Percentiles rank a stretch among this genome's conserved stretches.
Evolutionary conservation across 306 rosid species (phyloP).

Genomic region (Rosa multiflora): DNA sequence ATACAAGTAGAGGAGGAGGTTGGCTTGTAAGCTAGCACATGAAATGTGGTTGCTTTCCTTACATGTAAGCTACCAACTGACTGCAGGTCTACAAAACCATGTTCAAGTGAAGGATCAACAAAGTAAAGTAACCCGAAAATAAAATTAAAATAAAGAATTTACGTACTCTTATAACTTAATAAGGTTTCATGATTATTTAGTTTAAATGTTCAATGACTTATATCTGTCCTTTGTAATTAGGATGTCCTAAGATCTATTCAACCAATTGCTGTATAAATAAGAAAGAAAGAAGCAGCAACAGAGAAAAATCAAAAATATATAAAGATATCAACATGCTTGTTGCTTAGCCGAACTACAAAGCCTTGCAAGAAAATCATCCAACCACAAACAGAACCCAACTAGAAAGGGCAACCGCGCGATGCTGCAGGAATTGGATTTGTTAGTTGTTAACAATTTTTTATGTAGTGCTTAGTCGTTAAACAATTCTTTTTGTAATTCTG

Average conservation of each 20-base stretch:
- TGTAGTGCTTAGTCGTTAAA: no score
- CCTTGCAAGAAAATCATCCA: slow-evolving; percentile 13
- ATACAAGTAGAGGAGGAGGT: not conserved
- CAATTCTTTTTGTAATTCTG: no score
- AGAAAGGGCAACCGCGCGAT: no score
- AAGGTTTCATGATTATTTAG: not conserved
- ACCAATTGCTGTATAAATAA: not conserved
- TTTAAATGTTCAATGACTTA: not conserved
- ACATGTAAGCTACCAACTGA: not conserved
- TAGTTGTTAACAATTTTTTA: no score
- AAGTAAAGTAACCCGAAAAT: not conserved
- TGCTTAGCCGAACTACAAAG: slow-evolving; percentile 11
- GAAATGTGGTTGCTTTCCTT: not conserved
- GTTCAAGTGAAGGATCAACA: not conserved
- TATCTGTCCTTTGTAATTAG: not conserved
- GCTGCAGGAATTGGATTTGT: no score
- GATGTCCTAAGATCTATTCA: not conserved
- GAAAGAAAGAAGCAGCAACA: not conserved
- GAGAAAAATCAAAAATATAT: not conserved
- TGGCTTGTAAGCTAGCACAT: not conserved
- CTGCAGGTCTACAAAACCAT: not conserved
- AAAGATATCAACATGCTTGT: not conserved
- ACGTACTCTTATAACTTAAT: no score
- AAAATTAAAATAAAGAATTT: no score
- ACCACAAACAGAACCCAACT: not conserved